Base-by-base conservation (phyloP, 495 filamentous ascomycete species). In the Eremomyces bilateralis region DNA sequence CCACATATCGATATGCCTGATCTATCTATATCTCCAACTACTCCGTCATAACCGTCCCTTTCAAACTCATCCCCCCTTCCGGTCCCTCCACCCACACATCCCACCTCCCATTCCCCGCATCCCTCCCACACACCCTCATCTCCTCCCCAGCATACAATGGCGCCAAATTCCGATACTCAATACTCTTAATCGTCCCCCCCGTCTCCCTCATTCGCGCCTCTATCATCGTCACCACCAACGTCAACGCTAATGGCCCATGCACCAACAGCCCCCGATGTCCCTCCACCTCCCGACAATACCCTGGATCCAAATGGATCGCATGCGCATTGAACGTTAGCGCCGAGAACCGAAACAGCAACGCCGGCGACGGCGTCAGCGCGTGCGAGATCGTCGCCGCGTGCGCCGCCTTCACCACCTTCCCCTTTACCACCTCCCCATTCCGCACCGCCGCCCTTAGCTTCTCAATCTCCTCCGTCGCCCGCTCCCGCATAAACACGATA, bases 311-410 rank as follows among this genome's bases (percentile, higher is more conserved):
- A 45, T 92, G 82, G 37, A 91, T 90, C 4, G 62, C 56, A 48
- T 91, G 82, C 4, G 80, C 76, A 51, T 92, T 92, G 63, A 76
- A 81, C 3, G 74, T 81, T 13, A 92, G 63, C 0, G 79, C 79
- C 20, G 72, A 80, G 56, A 76, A 91, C n/a, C 79, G 70, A 53
- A 83, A 85, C 20, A 92, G 65, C 0, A 91, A 60, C 16, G 63
- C 54, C 12, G 69, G 71, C 0, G 80, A 78, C 0, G 46, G 79
- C 0, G 46, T 57, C 12, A 90, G 56, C 1, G 52, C 56, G 47
- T 76, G 64, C 13, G 58, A 63, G 43, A 73, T 72, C n/a, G 66
- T 58, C 2, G 75, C 63, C 6, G 51, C 31, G n/a, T 49, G n/a
- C n/a, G n/a, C n/a, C n/a, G n/a, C n/a, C 38, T 50, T 51, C 4